These are phyloP conservation scores for Sugiyamaella castrensis DNA, from an alignment of 1,139 yeast genomes.

Conservation along the genomic window DNA sequence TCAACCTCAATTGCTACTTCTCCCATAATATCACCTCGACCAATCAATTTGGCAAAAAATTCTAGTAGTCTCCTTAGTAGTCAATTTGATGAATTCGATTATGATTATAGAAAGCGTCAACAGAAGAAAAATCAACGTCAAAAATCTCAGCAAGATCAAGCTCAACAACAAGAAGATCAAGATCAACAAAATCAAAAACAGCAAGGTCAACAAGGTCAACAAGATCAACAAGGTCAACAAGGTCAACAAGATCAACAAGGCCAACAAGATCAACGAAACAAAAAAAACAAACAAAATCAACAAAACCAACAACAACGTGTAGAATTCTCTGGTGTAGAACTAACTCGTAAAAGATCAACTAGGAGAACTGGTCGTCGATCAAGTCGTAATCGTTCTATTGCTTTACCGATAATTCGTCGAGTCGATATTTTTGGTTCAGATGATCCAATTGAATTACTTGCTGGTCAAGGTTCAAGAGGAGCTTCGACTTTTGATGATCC, in stretches of 20 bases:
- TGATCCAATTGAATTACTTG: slow-evolving; percentile 20
- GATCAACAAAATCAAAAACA: too few relatives aligned
- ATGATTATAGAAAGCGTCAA: slow-evolving; percentile 16
- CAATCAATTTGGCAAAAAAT: slow-evolving; percentile 9
- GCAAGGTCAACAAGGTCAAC: too few relatives aligned
- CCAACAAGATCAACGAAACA: too few relatives aligned
- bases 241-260: too few relatives aligned
- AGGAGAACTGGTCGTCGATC: background rate
- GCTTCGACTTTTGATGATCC: slow-evolving; percentile 17
- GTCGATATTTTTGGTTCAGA: slow-evolving; percentile 26
- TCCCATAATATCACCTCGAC: slow-evolving; percentile 12
- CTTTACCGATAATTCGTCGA: slow-evolving; percentile 24
- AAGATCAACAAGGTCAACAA: too few relatives aligned
- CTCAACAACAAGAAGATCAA: background rate
- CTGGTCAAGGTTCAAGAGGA: slow-evolving; percentile 2
- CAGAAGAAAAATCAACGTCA: background rate
- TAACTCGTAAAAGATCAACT: background rate
- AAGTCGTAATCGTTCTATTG: too few relatives aligned
- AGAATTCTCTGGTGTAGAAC: too few relatives aligned
- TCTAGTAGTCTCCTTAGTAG: slow-evolving; percentile 5
- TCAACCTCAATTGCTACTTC: background rate
- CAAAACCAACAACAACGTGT: too few relatives aligned
- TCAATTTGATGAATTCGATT: slow-evolving; percentile 22
- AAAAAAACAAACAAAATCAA: too few relatives aligned
- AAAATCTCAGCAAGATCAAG: background rate